Evolutionary conservation across 1,284 basidiomycete genomes (phyloP).

Genomic region (Apiotrichum laibachii): DNA sequence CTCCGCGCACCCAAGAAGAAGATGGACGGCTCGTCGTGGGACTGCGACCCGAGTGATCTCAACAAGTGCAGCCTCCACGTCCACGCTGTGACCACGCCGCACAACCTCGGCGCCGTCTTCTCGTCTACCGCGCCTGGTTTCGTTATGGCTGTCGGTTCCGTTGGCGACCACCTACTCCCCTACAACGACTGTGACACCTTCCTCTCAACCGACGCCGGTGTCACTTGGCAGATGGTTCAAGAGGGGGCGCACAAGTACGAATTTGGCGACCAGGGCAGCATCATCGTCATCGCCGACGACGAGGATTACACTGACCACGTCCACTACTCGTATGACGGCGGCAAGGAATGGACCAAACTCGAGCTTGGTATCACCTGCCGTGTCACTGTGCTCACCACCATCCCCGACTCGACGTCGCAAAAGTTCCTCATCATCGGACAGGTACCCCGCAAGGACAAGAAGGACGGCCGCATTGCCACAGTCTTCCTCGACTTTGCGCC

Average conservation of each 20-base stretch:
- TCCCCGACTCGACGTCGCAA: conserved; percentile 89
- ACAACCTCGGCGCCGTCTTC: conserved; percentile 91
- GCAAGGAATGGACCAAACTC: conserved; percentile 72
- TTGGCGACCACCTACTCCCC: conserved; percentile 66
- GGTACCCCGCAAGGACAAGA: conserved; percentile 62
- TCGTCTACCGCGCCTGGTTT: conserved; percentile 91
- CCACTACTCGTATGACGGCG: conserved; percentile 81
- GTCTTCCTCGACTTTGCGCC: conserved; percentile 82
- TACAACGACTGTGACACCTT: conserved; percentile 93
- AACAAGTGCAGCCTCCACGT: conserved; percentile 79
- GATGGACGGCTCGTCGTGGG: conserved; percentile 60
- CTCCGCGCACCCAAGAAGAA: conserved; percentile 66
- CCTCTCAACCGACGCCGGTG: conserved; percentile 82
- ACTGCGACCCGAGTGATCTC: conserved; percentile 61
- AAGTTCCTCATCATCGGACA: conserved; percentile 81
- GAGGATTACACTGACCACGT: conserved; percentile 74
- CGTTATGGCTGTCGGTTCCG: conserved; percentile 89
- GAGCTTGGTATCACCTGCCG: conserved; percentile 69
- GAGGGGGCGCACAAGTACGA: conserved; percentile 87
- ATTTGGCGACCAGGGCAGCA: conserved; percentile 83
- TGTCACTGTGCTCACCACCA: conserved; percentile 72
- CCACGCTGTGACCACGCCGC: conserved; percentile 83
- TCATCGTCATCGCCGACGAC: conserved; percentile 82
- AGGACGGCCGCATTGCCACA: conserved; percentile 65
- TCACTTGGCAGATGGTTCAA: conserved; percentile 77